Base-by-base conservation (phyloP, 495 filamentous ascomycete genomes). In the Trichoderma gamsii region DNA sequence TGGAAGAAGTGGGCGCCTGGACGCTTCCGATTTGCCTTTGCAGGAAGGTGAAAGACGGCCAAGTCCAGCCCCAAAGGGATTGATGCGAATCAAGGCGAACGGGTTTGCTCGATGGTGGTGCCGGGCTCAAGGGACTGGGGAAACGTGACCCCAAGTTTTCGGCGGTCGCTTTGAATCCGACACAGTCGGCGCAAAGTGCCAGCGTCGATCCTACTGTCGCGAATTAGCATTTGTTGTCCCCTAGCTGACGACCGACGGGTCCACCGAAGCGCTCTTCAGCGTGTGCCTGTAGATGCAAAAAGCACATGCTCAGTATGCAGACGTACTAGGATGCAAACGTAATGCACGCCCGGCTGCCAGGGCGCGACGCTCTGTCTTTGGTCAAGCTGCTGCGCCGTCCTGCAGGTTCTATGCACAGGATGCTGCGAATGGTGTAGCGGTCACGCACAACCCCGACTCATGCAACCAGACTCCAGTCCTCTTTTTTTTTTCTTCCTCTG, bases 361-460 rank as follows among this genome's bases (percentile, higher is more conserved):
- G 35, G 35, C 35, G 35, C 35, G 35, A 38, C 35, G 35, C 35
- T 38, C 43, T 46, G 13, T 15, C 43, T 18, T 46, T 46, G 43
- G 43, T 46, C 6, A 21, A 52, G 49, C 49, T 52, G 49, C 49
- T 21, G 49, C 18, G 18, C 49, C 18, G 16, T 38, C 35, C 49
- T 52, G 49, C 49, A 52, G 18, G 49, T 49, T 21, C 18, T n/a
- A 52, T 52, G 49, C 49, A 52, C 49, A 52, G 49, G 49, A 52
- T 52, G 49, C 49, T 52, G 49, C n/a, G 49, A 52, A 52, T n/a
- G 49, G 49, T 52, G 49, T 52, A 52, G 49, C 49, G 49, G 49
- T 52, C 49, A 52, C 49, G 49, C 49, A 52, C 49, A 52, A n/a
- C 35, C 18, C 25, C 49, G 49, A n/a, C 49, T 52, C 49, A 52